phyloP scores from a whole-genome alignment of 345 rosid genomes.

The Excoecaria agallocha region DNA sequence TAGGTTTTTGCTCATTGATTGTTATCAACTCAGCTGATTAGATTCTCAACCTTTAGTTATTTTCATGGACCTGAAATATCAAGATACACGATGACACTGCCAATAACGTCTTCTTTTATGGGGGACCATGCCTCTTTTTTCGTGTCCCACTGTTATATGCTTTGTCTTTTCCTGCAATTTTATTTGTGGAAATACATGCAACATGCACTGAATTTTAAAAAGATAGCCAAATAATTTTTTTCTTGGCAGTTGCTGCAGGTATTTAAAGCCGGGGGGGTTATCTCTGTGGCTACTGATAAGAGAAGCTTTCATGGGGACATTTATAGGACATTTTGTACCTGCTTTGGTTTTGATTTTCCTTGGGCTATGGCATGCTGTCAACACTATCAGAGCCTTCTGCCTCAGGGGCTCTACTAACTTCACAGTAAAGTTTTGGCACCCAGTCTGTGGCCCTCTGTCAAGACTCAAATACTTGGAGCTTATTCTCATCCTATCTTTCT shows the following conservation, averaged over 20 bases:
- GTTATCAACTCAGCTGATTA: neutral
- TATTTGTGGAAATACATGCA: conserved; percentile 63
- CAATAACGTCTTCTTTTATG: neutral
- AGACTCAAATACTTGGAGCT: conserved; percentile 58
- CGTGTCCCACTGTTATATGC: conserved; percentile 6
- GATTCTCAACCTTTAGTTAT: neutral
- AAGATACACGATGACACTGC: conserved; percentile 1
- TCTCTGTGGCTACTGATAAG: conserved; percentile 6
- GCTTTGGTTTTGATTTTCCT: conserved; percentile 65
- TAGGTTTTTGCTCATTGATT: neutral
- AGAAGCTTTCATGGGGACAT: conserved; percentile 54
- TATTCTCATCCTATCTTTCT: conserved; percentile 50
- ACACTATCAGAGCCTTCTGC: conserved; percentile 60
- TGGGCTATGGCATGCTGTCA: conserved; percentile 78
- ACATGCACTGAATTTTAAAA: conserved; percentile 42
- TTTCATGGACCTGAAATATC: conserved; percentile 4
- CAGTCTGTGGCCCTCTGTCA: conserved; percentile 37
- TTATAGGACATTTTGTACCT: conserved; percentile 67
- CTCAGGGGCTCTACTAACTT: conserved; percentile 50
- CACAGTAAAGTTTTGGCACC: conserved; percentile 53
- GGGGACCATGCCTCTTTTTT: conserved; percentile 1
- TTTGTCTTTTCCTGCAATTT: conserved; percentile 18
- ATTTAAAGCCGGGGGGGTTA: conserved; percentile 30
- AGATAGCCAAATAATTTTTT: conserved; percentile 16
- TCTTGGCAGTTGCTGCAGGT: conserved; percentile 11